Evolutionary conservation across 2,329 filamentous ascomycete species (phyloP).

Genomic region (Cladosporium sp.): DNA sequence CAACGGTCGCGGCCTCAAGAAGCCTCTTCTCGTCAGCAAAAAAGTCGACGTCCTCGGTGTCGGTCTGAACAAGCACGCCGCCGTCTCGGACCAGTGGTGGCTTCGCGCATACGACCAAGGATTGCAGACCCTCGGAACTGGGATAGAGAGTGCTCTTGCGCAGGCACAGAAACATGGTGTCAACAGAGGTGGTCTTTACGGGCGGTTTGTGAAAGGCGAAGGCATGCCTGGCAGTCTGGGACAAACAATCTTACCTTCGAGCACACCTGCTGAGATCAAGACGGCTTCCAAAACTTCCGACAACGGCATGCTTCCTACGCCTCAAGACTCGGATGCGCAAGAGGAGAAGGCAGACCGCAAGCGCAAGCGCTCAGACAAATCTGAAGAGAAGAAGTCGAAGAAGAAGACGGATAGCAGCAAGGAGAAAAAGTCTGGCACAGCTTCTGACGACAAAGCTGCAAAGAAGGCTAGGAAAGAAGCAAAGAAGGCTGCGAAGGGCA

Average conservation of each 20-base stretch:
- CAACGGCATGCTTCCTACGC: slow-evolving; percentile 8
- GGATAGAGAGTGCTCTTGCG: slow-evolving; percentile 57
- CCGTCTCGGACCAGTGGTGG: slow-evolving; percentile 88
- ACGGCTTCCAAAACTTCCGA: not conserved
- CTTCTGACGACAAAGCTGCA: not conserved
- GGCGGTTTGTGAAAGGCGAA: slow-evolving; percentile 81
- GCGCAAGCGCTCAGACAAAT: slow-evolving; percentile 9
- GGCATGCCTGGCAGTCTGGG: slow-evolving; percentile 69
- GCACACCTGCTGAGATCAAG: slow-evolving; percentile 4
- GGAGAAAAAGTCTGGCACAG: slow-evolving; percentile 19
- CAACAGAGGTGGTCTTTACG: slow-evolving; percentile 65
- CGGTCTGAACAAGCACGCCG: slow-evolving; percentile 68
- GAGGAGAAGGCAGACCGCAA: slow-evolving; percentile 11
- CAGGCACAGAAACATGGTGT: slow-evolving; percentile 49
- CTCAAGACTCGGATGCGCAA: slow-evolving; percentile 11
- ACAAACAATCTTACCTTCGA: slow-evolving; percentile 19
- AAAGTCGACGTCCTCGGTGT: slow-evolving; percentile 81
- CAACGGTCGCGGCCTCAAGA: slow-evolving; percentile 73
- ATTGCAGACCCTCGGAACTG: slow-evolving; percentile 69
- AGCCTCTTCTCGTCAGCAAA: slow-evolving; percentile 78
- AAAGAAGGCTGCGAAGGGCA: slow-evolving; percentile 24
- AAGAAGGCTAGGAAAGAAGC: slow-evolving; percentile 24
- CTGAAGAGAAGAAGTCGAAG: slow-evolving; percentile 19
- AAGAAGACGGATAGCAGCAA: slow-evolving; percentile 20
- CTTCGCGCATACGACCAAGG: slow-evolving; percentile 90